These are phyloP conservation scores for Perkinsus chesapeaki DNA, from an alignment of 169 alveolate genomes.

Conservation along the genomic window DNA sequence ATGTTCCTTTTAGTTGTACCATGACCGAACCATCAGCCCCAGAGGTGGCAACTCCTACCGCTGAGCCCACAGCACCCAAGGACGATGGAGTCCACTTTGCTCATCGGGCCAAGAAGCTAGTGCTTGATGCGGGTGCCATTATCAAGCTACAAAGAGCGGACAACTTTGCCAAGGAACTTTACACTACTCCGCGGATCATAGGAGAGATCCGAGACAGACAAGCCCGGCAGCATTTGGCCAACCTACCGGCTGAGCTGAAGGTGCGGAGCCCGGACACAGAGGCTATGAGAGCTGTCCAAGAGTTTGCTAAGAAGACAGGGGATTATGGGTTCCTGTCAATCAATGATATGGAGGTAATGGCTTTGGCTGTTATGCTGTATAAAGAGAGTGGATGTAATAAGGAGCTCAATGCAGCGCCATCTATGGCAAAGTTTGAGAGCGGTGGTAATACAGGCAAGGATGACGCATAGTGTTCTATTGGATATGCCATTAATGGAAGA, in stretches of 20 bases:
- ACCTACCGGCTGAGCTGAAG: constrained; percentile 14
- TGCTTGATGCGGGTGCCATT: constrained; percentile 52
- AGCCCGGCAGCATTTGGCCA: constrained; percentile 32
- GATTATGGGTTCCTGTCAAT: constrained; percentile 30
- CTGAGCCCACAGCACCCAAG: background rate
- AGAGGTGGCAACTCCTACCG: background rate
- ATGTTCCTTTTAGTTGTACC: background rate
- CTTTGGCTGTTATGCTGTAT: constrained; percentile 34
- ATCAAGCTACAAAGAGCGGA: constrained; percentile 25
- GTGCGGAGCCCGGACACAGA: background rate
- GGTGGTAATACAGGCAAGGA: background rate
- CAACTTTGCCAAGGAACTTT: constrained; percentile 25
- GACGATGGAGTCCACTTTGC: background rate
- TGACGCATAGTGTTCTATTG: no score
- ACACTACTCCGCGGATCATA: constrained; percentile 44
- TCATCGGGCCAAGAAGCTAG: constrained; percentile 12
- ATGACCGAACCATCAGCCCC: background rate
- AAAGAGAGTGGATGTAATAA: constrained; percentile 13
- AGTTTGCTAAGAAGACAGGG: constrained; percentile 49
- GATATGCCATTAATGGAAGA: no score
- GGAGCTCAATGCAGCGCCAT: background rate
- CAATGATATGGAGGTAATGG: constrained; percentile 42
- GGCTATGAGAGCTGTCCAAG: background rate
- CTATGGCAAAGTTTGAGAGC: background rate
- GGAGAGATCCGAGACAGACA: constrained; percentile 48